A percentile compares a stretch with the other conserved stretches of the same genome.
Evolutionary conservation across 2,329 filamentous ascomycete species (phyloP).

Genomic region (Sclerotinia sclerotiorum): DNA sequence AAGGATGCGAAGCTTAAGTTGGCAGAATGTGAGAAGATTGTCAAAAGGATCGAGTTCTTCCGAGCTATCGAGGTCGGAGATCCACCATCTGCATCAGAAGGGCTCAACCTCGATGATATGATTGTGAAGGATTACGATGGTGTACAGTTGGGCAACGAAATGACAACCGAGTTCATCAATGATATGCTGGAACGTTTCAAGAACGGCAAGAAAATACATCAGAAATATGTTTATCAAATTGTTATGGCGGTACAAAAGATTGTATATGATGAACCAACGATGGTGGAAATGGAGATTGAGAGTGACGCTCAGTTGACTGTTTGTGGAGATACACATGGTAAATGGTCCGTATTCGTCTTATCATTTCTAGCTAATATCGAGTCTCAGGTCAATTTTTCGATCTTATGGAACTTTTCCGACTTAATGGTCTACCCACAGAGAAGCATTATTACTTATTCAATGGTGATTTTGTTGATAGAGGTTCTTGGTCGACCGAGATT

Average conservation of each 20-base stretch:
- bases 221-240: slow-evolving; percentile 98
- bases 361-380: background rate
- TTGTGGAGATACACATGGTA: slow-evolving; percentile 95
- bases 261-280: slow-evolving; percentile 88
- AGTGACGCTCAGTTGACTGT: slow-evolving; percentile 81
- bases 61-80: slow-evolving; percentile 93
- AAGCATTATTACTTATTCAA: slow-evolving; percentile 97
- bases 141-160: slow-evolving; percentile 70
- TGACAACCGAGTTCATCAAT: slow-evolving; percentile 96
- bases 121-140: slow-evolving; percentile 88
- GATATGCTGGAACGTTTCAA: slow-evolving; percentile 98
- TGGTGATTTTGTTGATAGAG: slow-evolving; percentile 96
- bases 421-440: slow-evolving; percentile 81
- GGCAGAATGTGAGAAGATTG: slow-evolving; percentile 90
- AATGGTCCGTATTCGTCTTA: slow-evolving; percentile 34
- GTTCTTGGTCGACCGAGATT: slow-evolving; percentile 98
- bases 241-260: slow-evolving; percentile 86
- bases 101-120: slow-evolving; percentile 84
- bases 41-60: slow-evolving; percentile 88
- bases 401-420: slow-evolving; percentile 89
- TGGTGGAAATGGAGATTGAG: slow-evolving; percentile 88
- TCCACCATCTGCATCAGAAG: slow-evolving; percentile 87
- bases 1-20: slow-evolving; percentile 89
- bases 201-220: slow-evolving; percentile 89
- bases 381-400: slow-evolving; percentile 91